Conservation (phyloP, 306 rosid genomes). For the Leucaena leucocephala region DNA sequence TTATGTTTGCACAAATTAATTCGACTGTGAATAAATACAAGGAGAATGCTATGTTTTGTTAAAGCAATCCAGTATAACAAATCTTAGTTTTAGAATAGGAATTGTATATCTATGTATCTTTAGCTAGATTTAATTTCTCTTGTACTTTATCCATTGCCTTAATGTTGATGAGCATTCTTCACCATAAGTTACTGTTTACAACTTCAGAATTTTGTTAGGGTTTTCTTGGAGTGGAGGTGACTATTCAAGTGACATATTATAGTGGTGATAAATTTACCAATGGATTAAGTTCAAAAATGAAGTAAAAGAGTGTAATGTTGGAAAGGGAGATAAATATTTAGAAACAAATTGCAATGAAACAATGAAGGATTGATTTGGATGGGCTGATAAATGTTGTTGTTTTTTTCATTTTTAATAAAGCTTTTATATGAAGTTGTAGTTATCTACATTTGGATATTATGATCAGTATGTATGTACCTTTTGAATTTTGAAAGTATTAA, state of each 20-base stretch:
- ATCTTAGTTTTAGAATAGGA: neutral
- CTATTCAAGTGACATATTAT: neutral
- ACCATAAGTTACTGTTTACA: neutral
- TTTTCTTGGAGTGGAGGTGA: neutral
- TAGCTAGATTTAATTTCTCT: constrained; percentile 4
- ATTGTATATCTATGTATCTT: neutral
- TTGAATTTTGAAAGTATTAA: neutral
- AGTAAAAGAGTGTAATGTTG: neutral
- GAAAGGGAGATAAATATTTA: neutral
- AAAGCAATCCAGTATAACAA: neutral
- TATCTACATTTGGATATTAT: neutral
- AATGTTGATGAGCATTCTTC: neutral
- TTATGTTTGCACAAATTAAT: neutral
- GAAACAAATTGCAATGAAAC: neutral
- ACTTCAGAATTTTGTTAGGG: neutral
- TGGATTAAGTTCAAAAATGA: neutral
- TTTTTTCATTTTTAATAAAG: neutral
- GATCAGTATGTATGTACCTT: neutral
- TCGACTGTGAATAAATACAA: neutral
- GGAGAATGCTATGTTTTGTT: neutral
- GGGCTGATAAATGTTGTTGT: neutral
- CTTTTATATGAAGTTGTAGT: neutral
- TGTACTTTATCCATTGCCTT: neutral
- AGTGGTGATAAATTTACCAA: neutral
- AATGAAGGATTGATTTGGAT: neutral